These are phyloP conservation scores for Haplographium delicatum DNA, from an alignment of 495 filamentous ascomycete genomes.

Conservation along the genomic window DNA sequence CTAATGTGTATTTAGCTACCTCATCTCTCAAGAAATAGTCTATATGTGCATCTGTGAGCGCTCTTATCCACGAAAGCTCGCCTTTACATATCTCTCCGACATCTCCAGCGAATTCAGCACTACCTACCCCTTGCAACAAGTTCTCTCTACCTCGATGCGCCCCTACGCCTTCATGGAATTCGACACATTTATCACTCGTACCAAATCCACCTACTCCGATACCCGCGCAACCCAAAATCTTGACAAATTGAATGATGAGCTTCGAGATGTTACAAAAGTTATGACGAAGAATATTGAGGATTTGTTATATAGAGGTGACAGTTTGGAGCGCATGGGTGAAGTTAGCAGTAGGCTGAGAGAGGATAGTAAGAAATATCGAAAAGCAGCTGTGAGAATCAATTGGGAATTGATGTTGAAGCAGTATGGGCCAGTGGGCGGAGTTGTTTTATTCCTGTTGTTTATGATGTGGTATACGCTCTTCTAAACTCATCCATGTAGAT, in stretches of 20 bases:
- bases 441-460: slow-evolving; percentile 73
- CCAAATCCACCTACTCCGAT: slow-evolving; percentile 93
- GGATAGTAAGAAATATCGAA: slow-evolving; percentile 89
- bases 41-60: slow-evolving; percentile 91
- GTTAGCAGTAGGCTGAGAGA: slow-evolving; percentile 80
- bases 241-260: slow-evolving; percentile 80
- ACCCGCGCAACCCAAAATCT: slow-evolving; percentile 80
- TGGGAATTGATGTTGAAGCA: slow-evolving; percentile 97
- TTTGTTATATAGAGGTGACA: slow-evolving; percentile 89
- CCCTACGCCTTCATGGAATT: slow-evolving; percentile 98
- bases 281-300: slow-evolving; percentile 99
- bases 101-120: slow-evolving; percentile 85
- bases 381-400: slow-evolving; percentile 92
- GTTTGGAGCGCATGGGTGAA: slow-evolving; percentile 95
- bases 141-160: slow-evolving; percentile 67
- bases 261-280: slow-evolving; percentile 95
- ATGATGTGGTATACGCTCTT: slow-evolving; percentile 95
- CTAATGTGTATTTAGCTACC: slow-evolving; percentile 55
- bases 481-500: too few species aligned
- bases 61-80: slow-evolving; percentile 95
- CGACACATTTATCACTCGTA: slow-evolving; percentile 91
- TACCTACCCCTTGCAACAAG: slow-evolving; percentile 68
- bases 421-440: slow-evolving; percentile 82
- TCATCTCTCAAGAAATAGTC: slow-evolving; percentile 73
- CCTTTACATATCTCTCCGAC: slow-evolving; percentile 97